A percentile compares a stretch with the other conserved stretches of the same genome.
phyloP scores from a whole-genome alignment of 306 rosid species.

The Begonia fuchsioides region DNA sequence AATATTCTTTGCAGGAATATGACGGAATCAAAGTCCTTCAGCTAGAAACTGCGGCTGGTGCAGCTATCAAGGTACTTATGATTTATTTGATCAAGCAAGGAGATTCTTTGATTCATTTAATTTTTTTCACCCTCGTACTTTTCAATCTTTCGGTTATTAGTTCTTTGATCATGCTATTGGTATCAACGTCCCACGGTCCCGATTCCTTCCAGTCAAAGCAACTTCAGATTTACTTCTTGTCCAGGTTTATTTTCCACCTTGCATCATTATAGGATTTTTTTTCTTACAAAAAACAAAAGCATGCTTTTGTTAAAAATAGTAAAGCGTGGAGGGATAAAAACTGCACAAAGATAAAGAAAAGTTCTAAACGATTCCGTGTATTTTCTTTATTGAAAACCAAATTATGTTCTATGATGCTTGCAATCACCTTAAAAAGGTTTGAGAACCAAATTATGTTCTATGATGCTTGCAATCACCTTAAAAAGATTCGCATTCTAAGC shows the following conservation, averaged over 20 bases:
- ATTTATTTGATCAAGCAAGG: constrained; percentile 1
- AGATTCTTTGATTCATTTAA: constrained; percentile 5
- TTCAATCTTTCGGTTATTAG: constrained; percentile 22
- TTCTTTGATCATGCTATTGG: constrained; percentile 89
- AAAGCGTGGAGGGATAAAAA: too few relatives aligned
- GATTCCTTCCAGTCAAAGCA: constrained; percentile 96
- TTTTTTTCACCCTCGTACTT: constrained; percentile 1
- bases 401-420: too few relatives aligned
- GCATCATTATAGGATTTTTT: neutral
- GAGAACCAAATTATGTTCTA: too few relatives aligned
- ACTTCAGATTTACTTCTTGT: constrained; percentile 99
- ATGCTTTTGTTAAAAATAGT: too few relatives aligned
- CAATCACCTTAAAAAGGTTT: too few relatives aligned
- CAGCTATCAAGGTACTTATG: constrained; percentile 76
- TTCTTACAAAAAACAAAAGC: too few relatives aligned
- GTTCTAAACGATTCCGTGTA: too few relatives aligned
- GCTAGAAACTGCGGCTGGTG: constrained; percentile 99
- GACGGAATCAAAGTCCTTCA: constrained; percentile 92
- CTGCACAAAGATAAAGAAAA: too few relatives aligned
- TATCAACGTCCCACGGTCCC: constrained; percentile 80
- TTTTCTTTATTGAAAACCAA: too few relatives aligned
- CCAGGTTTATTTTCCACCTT: constrained; percentile 35
- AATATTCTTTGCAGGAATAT: constrained; percentile 56
- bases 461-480: too few relatives aligned
- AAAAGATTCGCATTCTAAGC: too few relatives aligned